These are phyloP conservation scores for Dissophora ornata DNA, from an alignment of 192 early-diverging fungal species.

Conservation along the genomic window DNA sequence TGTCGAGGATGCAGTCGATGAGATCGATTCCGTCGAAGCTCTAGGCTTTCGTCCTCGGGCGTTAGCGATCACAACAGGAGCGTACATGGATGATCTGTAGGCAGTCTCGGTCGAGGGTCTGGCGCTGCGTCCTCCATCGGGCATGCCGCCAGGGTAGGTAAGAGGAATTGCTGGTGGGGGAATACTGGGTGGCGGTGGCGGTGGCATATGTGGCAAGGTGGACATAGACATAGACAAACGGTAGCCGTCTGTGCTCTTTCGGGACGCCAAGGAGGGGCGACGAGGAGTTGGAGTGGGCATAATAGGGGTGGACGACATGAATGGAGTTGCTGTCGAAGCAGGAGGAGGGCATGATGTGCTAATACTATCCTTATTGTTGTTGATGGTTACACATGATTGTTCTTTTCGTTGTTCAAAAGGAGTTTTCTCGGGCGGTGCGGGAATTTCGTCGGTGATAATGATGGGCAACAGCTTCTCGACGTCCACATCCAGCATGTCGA, in stretches of 20 bases:
- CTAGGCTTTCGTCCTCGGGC: slow-evolving; percentile 5
- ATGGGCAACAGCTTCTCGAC: slow-evolving; percentile 23
- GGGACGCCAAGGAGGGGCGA: slow-evolving; percentile 1
- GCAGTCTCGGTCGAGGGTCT: slow-evolving; percentile 8
- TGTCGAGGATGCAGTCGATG: not conserved
- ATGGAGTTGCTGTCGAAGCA: not conserved
- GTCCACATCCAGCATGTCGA: slow-evolving; percentile 28
- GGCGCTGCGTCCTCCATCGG: not conserved
- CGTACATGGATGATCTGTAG: not conserved
- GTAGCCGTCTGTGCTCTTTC: slow-evolving; percentile 24
- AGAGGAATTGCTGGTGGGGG: slow-evolving; percentile 35
- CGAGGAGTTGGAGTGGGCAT: slow-evolving; percentile 15
- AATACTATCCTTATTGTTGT: not conserved
- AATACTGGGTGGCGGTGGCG: slow-evolving; percentile 31
- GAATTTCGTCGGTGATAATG: slow-evolving; percentile 28
- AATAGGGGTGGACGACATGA: not conserved
- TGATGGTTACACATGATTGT: not conserved
- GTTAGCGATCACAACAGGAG: not conserved
- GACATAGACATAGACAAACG: not conserved
- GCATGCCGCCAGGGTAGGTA: not conserved
- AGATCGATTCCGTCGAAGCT: slow-evolving; percentile 8
- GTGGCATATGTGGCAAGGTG: too few species aligned
- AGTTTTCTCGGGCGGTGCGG: not conserved
- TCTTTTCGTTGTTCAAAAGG: not conserved
- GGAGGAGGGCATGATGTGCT: too few species aligned